Evolutionary conservation across 306 rosid genomes (phyloP), one percentile per base, ranked within the genome.

Genomic region (Fragaria nilgerrensis): DNA sequence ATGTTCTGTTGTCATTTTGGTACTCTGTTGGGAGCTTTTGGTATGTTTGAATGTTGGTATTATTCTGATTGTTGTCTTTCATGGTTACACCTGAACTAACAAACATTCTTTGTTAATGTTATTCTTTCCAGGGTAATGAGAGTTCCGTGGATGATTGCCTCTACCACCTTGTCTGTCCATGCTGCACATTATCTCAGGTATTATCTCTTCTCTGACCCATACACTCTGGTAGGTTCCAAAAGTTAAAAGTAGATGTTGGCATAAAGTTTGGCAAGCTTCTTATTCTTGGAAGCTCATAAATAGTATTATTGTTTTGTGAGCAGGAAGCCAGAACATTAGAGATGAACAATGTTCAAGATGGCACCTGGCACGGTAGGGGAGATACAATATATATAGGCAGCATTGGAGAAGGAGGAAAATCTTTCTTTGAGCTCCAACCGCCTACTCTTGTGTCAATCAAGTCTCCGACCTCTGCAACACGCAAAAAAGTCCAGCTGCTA

Each of bases 291-390:
- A 53, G 55, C 79, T 77, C 50, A 72, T 75, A 9, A 16, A 61
- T 53, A 1, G 49, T 79, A 37, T 77, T 68, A 41, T 70, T 68
- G 68, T 63, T 49, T 49, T 23, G 62, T 84, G 77, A 75, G 71
- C 87, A 95, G 98, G 99, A 96, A 71, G 90, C 98, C 19, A 89
- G 99, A 90, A 96, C 99, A 65, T 72, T 96, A 68, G 97, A 96
- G 84, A 93, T 96, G 85, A 96, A 96, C 85, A 96, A 96, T 45
- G 96, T 96, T 75, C 98, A 96, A 84, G 96, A 90, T 43, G 99
- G 99, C 50, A 93, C 85, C 65, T 96, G 99, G 99, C 99, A 89
- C 15, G 99, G 99, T 56, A 90, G 99, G 37, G 97, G 99, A 0
- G 98, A 91, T 83, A 91, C 92, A 2, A 56, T 91, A 72, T 93